phyloP scores from a whole-genome alignment of 2,329 filamentous ascomycete species.

The Berkeleyomyces rouxiae region DNA sequence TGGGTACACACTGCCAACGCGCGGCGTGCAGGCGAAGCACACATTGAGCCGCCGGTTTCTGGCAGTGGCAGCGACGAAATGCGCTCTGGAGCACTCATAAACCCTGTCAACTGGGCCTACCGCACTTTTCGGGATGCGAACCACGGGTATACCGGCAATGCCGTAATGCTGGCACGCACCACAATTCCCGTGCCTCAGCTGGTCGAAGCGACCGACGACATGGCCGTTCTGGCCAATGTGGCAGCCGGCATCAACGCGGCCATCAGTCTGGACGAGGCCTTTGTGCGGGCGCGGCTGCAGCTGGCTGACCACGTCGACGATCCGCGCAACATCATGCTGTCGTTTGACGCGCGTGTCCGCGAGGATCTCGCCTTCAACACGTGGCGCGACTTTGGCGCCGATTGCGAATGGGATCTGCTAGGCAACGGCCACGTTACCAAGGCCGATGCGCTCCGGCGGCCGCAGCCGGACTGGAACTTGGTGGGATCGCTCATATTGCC shows the following conservation, averaged over 20 bases:
- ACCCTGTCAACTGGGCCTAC: constrained; percentile 27
- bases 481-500: constrained; percentile 22
- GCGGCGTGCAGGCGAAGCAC: constrained; percentile 16
- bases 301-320: constrained; percentile 24
- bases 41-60: background rate
- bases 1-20: constrained; percentile 26
- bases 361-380: constrained; percentile 28
- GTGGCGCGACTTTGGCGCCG: constrained; percentile 28
- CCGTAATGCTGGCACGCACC: constrained; percentile 25
- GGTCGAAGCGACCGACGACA: constrained; percentile 16
- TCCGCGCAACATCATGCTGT: constrained; percentile 25
- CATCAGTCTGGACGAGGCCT: constrained; percentile 24
- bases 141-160: constrained; percentile 26
- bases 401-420: constrained; percentile 23
- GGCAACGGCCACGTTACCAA: constrained; percentile 13
- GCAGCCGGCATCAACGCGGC: constrained; percentile 19
- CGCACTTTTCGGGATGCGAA: constrained; percentile 21
- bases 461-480: constrained; percentile 20
- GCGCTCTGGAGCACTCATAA: constrained; percentile 20
- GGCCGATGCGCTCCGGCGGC: constrained; percentile 20
- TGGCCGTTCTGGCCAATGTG: constrained; percentile 19
- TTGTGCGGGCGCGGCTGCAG: constrained; percentile 23
- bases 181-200: constrained; percentile 17
- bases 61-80: background rate
- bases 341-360: constrained; percentile 25